These are phyloP conservation scores for Raffaelea deltoideospora DNA, from an alignment of 2,329 filamentous ascomycete genomes.

Conservation along the genomic window DNA sequence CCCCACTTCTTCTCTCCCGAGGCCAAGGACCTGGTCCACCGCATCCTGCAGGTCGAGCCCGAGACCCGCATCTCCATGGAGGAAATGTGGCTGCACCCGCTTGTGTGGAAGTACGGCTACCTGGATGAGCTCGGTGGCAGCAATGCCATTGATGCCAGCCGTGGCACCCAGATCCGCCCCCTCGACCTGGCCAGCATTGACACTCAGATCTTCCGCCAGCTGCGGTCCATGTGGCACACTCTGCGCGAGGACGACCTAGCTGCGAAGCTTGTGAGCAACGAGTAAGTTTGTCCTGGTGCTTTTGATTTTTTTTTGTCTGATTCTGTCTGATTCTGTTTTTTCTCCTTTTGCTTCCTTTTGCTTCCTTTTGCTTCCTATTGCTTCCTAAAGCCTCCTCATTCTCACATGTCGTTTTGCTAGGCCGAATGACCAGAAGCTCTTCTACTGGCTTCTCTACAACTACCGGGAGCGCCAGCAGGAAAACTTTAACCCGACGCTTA, in stretches of 20 bases:
- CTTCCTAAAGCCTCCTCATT: not conserved
- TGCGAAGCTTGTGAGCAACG: slow-evolving; percentile 47
- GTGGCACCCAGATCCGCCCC: slow-evolving; percentile 45
- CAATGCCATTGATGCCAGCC: slow-evolving; percentile 35
- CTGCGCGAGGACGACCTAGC: slow-evolving; percentile 59
- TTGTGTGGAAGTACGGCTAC: slow-evolving; percentile 72
- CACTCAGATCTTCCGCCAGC: slow-evolving; percentile 64
- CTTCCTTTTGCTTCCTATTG: not conserved
- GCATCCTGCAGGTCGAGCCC: slow-evolving; percentile 68
- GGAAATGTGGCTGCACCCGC: slow-evolving; percentile 72
- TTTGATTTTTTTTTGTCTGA: not conserved
- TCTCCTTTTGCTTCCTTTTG: not conserved
- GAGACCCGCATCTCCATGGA: slow-evolving; percentile 63
- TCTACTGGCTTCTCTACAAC: slow-evolving; percentile 71
- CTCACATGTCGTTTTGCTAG: slow-evolving; percentile 23
- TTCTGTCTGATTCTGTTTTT: not conserved
- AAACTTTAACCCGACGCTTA: slow-evolving; percentile 66
- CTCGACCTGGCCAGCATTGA: slow-evolving; percentile 56
- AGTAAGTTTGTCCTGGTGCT: slow-evolving; percentile 41
- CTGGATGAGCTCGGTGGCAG: slow-evolving; percentile 50
- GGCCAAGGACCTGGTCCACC: slow-evolving; percentile 61
- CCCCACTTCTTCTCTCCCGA: slow-evolving; percentile 48
- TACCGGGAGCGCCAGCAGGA: slow-evolving; percentile 77
- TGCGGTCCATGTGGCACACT: slow-evolving; percentile 85
- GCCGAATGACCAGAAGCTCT: slow-evolving; percentile 80